Conservation (phyloP, 2,329 filamentous ascomycete species). For the Phialophora tarda region DNA sequence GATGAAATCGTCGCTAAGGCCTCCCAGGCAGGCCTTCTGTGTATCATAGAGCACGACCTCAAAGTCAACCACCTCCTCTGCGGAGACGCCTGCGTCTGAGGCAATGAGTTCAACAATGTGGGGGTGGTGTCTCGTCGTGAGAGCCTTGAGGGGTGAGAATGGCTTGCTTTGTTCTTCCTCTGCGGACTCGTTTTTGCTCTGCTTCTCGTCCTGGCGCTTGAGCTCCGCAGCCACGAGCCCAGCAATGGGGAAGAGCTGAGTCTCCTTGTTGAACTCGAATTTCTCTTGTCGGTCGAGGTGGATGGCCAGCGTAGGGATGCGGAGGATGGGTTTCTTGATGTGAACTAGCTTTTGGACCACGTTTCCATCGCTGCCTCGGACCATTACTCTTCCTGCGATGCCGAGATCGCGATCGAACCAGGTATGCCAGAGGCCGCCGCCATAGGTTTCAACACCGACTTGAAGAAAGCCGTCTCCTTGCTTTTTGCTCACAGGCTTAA, state of each 20-base stretch:
- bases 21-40: slow-evolving; percentile 86
- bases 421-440: slow-evolving; percentile 95
- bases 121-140: slow-evolving; percentile 85
- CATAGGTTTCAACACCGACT: slow-evolving; percentile 95
- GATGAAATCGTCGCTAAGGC: slow-evolving; percentile 90
- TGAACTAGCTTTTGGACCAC: slow-evolving; percentile 87
- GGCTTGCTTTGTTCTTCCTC: slow-evolving; percentile 51
- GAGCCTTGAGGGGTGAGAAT: slow-evolving; percentile 76
- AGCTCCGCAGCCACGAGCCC: slow-evolving; percentile 87
- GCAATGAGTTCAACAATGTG: slow-evolving; percentile 86
- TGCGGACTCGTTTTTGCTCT: slow-evolving; percentile 45
- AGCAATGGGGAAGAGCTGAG: slow-evolving; percentile 89
- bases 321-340: slow-evolving; percentile 84
- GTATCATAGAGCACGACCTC: slow-evolving; percentile 97
- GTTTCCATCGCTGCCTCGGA: slow-evolving; percentile 72
- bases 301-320: slow-evolving; percentile 91
- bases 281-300: slow-evolving; percentile 85
- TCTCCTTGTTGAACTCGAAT: slow-evolving; percentile 97
- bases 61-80: slow-evolving; percentile 83
- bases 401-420: slow-evolving; percentile 97
- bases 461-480: slow-evolving; percentile 85
- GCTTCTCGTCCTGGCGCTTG: slow-evolving; percentile 67
- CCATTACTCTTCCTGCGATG: slow-evolving; percentile 86
- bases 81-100: slow-evolving; percentile 71
- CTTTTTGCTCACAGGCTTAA: slow-evolving; percentile 96